Conservation (phyloP, 495 filamentous ascomycete genomes). For the Aspergillus baeticus region DNA sequence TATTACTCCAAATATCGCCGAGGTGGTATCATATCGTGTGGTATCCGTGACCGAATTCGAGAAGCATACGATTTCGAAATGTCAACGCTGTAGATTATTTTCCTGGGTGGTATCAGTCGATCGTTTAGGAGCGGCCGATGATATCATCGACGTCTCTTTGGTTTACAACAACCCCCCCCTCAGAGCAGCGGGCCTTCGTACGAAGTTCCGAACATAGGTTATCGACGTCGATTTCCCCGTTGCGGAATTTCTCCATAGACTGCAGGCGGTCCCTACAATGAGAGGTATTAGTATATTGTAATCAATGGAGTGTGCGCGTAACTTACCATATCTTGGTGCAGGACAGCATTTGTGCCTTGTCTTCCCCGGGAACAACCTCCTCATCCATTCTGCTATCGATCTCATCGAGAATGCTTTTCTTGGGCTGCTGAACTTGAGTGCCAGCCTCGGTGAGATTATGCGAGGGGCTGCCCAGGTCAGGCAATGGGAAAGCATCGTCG, state of each 20-base stretch:
- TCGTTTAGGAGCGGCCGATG: conserved; percentile 50
- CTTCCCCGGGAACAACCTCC: conserved; percentile 65
- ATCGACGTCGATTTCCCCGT: conserved; percentile 90
- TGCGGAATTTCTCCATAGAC: conserved; percentile 79
- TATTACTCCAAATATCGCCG: conserved; percentile 16
- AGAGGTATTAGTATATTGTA: conserved; percentile 21
- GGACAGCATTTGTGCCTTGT: conserved; percentile 64
- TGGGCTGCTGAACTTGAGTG: conserved; percentile 42
- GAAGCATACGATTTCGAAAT: neutral
- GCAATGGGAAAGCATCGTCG: conserved; percentile 79
- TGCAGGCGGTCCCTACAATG: conserved; percentile 83
- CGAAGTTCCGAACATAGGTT: conserved; percentile 89
- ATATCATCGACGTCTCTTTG: conserved; percentile 84
- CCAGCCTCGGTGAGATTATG: conserved; percentile 56
- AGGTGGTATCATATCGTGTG: conserved; percentile 28
- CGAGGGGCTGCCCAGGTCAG: conserved; percentile 74
- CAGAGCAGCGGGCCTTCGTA: conserved; percentile 94
- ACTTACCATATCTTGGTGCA: conserved; percentile 94
- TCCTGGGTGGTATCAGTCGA: conserved; percentile 20
- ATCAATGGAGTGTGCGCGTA: neutral
- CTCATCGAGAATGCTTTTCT: conserved; percentile 69
- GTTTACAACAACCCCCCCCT: conserved; percentile 86
- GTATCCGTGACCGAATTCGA: conserved; percentile 15
- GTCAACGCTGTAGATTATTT: neutral
- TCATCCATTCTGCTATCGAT: conserved; percentile 69